phyloP scores from a whole-genome alignment of 2,329 filamentous ascomycete species.

The Leptographium galeiforme region DNA sequence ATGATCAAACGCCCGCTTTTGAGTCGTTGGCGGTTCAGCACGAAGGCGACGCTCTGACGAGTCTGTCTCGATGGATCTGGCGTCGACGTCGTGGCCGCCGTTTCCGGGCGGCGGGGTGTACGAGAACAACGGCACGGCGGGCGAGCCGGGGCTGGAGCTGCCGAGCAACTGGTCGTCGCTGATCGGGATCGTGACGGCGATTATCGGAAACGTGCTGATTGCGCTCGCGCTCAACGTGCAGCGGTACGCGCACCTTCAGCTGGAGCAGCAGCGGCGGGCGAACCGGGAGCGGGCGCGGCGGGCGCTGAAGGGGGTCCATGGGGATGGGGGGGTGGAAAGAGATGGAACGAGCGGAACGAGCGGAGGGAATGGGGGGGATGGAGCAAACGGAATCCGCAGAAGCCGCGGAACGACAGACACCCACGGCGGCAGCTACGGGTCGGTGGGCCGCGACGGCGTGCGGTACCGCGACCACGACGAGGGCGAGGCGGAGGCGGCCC shows the following conservation, averaged over 20 bases:
- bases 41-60: neutral
- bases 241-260: conserved; percentile 80
- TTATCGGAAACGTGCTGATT: conserved; percentile 85
- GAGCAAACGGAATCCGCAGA: too few species aligned
- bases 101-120: conserved; percentile 11
- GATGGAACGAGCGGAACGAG: conserved; percentile 18
- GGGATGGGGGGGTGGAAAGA: too few species aligned
- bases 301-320: conserved; percentile 26
- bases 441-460: conserved; percentile 15
- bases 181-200: conserved; percentile 88
- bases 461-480: neutral
- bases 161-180: conserved; percentile 70
- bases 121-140: conserved; percentile 11
- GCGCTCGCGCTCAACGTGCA: conserved; percentile 94
- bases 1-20: conserved; percentile 1
- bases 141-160: conserved; percentile 32
- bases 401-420: too few species aligned
- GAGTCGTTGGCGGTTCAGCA: conserved; percentile 1
- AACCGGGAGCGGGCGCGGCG: conserved; percentile 40
- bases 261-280: conserved; percentile 57
- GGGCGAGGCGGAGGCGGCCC: conserved; percentile 18
- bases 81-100: conserved; percentile 7
- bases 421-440: conserved; percentile 27
- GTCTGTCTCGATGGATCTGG: neutral
- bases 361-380: neutral